phyloP scores from a whole-genome alignment of 257 asterid genomes.

The Verbena officinalis region DNA sequence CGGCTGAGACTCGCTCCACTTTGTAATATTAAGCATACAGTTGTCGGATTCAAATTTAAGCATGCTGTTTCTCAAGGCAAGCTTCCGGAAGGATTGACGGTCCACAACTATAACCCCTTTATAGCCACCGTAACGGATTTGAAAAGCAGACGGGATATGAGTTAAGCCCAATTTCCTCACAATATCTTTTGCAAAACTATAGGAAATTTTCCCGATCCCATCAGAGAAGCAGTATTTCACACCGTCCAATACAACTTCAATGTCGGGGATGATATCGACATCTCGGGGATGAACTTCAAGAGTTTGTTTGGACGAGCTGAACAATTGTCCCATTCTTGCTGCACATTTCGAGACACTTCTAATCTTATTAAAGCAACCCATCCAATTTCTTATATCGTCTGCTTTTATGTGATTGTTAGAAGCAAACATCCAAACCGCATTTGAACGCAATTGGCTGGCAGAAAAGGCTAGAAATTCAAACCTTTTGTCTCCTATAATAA shows the following conservation, averaged over 20 bases:
- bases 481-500: slow-evolving; percentile 70
- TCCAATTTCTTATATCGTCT: slow-evolving; percentile 84
- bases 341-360: slow-evolving; percentile 87
- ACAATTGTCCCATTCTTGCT: slow-evolving; percentile 96
- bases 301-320: slow-evolving; percentile 79
- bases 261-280: slow-evolving; percentile 64
- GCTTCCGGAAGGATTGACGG: slow-evolving; percentile 62
- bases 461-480: slow-evolving; percentile 87
- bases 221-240: slow-evolving; percentile 87
- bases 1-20: slow-evolving; percentile 84
- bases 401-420: slow-evolving; percentile 70
- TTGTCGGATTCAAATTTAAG: slow-evolving; percentile 82
- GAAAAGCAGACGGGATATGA: slow-evolving; percentile 85
- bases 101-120: slow-evolving; percentile 87
- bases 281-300: slow-evolving; percentile 55
- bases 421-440: slow-evolving; percentile 97
- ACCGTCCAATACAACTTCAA: slow-evolving; percentile 68
- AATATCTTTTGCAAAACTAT: slow-evolving; percentile 57
- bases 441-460: slow-evolving; percentile 90
- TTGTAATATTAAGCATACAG: slow-evolving; percentile 83
- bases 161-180: slow-evolving; percentile 56
- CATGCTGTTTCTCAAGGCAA: slow-evolving; percentile 77
- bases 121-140: slow-evolving; percentile 92
- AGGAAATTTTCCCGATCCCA: slow-evolving; percentile 90
- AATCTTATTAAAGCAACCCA: slow-evolving; percentile 86